Evolutionary conservation across 2,329 filamentous ascomycete genomes (phyloP), one percentile per base, ranked within the genome.

Genomic region (Arthroderma sp.): DNA sequence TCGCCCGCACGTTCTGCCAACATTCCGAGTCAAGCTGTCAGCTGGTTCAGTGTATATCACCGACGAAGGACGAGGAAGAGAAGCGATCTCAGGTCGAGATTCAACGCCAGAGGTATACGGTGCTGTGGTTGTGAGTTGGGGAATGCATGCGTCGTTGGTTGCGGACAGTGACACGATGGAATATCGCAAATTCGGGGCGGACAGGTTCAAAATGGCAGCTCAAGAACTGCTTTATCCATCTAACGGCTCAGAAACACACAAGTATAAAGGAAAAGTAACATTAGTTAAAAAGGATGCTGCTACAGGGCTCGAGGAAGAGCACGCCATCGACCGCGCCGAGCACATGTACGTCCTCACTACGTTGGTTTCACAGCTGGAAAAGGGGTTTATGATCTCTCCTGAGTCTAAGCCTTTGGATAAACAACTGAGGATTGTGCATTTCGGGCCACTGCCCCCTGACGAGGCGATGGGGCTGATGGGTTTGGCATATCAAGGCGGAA

Each of bases 101-200:
- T 29, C 15, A 10, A 36, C 29, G 29, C 57, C 51, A 42, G 58
- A 53, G 3, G 55, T 74, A 2, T 75, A 83, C 55, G 88, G 86
- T 28, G 83, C 82, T 27, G 86, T 95, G 22, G 88, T 96, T 1
- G 82, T 81, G 38, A 91, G 83, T 61, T 94, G 93, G 74, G 89
- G 84, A 15, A 78, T 96, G 56, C 89, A 96, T 58, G 85, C 88
- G 29, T 80, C 82, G 36, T 73, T 96, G 3, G 86, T 96, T 22
- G 87, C 85, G 54, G 87, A 95, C 66, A 91, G 84, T 62, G 89
- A 96, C 62, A 93, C 88, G 0, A 69, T 76, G 0, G 82, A 78
- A 51, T 89, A 89, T 63, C 81, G 89, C 50, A 75, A 77, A 52
- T 80, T 83, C 56, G 89, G 89, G 8, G 71, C 72, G 30, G 77